A percentile compares a stretch with the other conserved stretches of the same genome.
phyloP scores from a whole-genome alignment of 1,284 basidiomycete genomes.

The Sanghuangporus baumii region DNA sequence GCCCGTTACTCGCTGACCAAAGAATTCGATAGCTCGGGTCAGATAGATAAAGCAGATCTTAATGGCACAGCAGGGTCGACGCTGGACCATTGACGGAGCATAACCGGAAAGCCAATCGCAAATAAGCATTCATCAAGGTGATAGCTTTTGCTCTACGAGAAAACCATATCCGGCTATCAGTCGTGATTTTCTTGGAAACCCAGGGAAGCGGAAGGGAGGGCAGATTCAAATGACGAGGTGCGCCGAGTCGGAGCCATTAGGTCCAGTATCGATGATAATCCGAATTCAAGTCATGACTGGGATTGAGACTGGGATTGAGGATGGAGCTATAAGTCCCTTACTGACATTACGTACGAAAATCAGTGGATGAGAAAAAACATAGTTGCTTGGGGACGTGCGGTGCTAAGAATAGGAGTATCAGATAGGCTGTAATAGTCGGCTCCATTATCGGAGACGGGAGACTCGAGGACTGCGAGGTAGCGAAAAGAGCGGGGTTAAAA shows the following conservation, averaged over 20 bases:
- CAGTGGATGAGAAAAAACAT: too few relatives aligned
- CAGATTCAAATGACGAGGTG: not conserved
- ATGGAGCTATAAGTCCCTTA: too few relatives aligned
- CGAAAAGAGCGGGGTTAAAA: not conserved
- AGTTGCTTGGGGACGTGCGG: too few relatives aligned
- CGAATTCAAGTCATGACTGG: too few relatives aligned
- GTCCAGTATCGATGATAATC: too few relatives aligned
- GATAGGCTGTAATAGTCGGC: not conserved
- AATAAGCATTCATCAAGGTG: not conserved
- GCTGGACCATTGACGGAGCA: not conserved
- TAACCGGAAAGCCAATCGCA: not conserved
- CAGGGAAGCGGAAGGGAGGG: not conserved
- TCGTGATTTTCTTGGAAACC: not conserved
- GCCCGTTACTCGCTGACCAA: not conserved
- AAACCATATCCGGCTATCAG: not conserved
- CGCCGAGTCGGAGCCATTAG: not conserved
- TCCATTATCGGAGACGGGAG: not conserved
- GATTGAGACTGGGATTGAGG: too few relatives aligned
- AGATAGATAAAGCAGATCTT: too few relatives aligned
- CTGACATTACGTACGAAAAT: too few relatives aligned
- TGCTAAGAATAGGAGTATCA: not conserved
- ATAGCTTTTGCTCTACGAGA: not conserved
- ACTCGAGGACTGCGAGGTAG: not conserved
- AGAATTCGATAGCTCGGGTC: too few relatives aligned
- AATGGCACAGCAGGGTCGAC: not conserved